phyloP scores from a whole-genome alignment of 768 basidiomycete species.

The Lactarius hatsudake region DNA sequence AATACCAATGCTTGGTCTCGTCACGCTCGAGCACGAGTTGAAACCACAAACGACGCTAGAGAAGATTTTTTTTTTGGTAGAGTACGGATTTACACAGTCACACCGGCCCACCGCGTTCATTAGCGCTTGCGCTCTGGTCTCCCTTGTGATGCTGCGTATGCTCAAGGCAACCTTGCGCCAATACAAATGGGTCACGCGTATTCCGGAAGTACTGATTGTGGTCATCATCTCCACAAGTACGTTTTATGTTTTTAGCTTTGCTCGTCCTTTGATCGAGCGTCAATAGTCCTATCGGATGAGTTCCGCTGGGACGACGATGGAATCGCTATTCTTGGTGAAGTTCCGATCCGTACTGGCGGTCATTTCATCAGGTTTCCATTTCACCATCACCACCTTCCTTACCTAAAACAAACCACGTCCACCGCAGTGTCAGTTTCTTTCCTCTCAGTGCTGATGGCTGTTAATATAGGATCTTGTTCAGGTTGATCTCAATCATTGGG shows the following conservation, averaged over 20 bases:
- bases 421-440: constrained; percentile 62
- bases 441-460: background rate
- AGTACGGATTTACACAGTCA: constrained; percentile 51
- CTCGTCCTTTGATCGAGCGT: constrained; percentile 1
- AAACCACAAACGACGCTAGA: constrained; percentile 70
- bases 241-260: constrained; percentile 29
- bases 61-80: constrained; percentile 73
- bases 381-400: constrained; percentile 52
- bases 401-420: constrained; percentile 75
- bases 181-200: constrained; percentile 59
- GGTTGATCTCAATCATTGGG: constrained; percentile 78
- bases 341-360: constrained; percentile 58
- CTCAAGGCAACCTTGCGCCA: constrained; percentile 56
- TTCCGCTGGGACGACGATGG: constrained; percentile 76
- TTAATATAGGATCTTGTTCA: constrained; percentile 32
- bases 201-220: constrained; percentile 89
- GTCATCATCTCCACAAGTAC: constrained; percentile 81
- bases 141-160: constrained; percentile 60
- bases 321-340: constrained; percentile 78
- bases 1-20: constrained; percentile 87
- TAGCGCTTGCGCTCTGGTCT: constrained; percentile 65
- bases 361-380: constrained; percentile 78
- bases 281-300: constrained; percentile 61
- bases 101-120: constrained; percentile 71
- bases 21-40: constrained; percentile 46